These are phyloP conservation scores for Xylariaceae sp. DNA, from an alignment of 2,329 filamentous ascomycete species.

Conservation along the genomic window DNA sequence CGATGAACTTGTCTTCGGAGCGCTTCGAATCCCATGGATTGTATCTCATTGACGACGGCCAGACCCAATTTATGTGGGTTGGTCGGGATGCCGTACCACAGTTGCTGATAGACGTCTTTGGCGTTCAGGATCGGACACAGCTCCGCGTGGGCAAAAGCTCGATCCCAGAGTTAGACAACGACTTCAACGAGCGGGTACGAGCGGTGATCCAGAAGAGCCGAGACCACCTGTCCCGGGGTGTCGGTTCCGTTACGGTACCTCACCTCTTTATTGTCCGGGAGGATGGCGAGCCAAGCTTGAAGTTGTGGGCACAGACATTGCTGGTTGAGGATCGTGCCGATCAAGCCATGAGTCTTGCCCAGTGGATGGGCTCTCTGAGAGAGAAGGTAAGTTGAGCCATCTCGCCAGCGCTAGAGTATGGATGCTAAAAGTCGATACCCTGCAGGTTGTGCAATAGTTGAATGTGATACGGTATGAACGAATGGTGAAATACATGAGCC, in stretches of 20 bases:
- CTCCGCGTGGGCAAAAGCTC: constrained; percentile 87
- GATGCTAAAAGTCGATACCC: constrained; percentile 12
- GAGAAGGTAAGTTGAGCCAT: constrained; percentile 69
- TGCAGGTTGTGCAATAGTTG: constrained; percentile 22
- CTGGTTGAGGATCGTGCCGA: constrained; percentile 93
- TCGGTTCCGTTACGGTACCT: constrained; percentile 87
- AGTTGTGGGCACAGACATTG: constrained; percentile 94
- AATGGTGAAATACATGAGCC: background rate
- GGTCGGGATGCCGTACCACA: constrained; percentile 89
- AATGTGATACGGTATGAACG: background rate
- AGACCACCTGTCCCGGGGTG: constrained; percentile 79
- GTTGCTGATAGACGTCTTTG: constrained; percentile 84
- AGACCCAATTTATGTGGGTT: constrained; percentile 96
- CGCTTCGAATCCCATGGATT: constrained; percentile 82
- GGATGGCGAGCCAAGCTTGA: constrained; percentile 90
- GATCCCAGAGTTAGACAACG: constrained; percentile 82
- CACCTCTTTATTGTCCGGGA: constrained; percentile 91
- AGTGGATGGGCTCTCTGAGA: constrained; percentile 86
- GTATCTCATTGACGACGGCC: constrained; percentile 94
- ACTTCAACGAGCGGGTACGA: constrained; percentile 92
- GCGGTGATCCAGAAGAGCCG: constrained; percentile 88
- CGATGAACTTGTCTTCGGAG: constrained; percentile 82
- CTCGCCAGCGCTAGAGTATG: background rate
- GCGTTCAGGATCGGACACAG: constrained; percentile 73
- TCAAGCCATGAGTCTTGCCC: constrained; percentile 83